Evolutionary conservation across 352 stramenopile species (phyloP), one percentile per base, ranked within the genome.

Genomic region (Blastocystis sp.): DNA sequence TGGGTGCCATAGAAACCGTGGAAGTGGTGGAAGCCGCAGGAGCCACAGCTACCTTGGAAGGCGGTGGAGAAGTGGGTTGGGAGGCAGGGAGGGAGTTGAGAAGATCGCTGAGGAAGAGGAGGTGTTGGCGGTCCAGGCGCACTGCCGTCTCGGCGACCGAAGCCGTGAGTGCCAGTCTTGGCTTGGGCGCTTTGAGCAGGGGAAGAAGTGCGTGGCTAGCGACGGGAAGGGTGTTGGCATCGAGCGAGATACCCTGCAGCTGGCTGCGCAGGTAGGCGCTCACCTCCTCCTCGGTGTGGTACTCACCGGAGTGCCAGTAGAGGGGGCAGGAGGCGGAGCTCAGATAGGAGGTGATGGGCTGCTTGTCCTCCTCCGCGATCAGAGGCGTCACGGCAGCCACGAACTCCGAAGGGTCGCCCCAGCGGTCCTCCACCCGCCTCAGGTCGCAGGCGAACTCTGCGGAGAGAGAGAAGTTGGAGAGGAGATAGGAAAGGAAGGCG

Each of bases 41-140:
- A n/a, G n/a, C n/a, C n/a, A n/a, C n/a, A n/a, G n/a, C n/a, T n/a
- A n/a, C n/a, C 48, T 56, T 14, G 5, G 14, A 56, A 56, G 14
- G 48, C 14, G 48, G 5, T 56, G 5, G 48, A 56, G 48, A 14
- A 7, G 48, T 56, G 1, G 40, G 64, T 41, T 70, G 48, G 60
- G 19, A 45, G 0, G 28, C 17, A 48, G 74, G 53, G 43, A 70
- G 19, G 0, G 56, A 69, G n/a, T 11, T 19, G 34, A 84, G 2
- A 4, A 84, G 2, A 67, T 84, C 74, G 38, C 23, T 56, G 2
- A 84, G 21, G 34, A 59, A 84, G 4, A 69, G 19, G 17, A 84
- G 14, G 52, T 84, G 52, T 17, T 69, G 53, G n/a, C 41, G 7
- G 28, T 84, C 53, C 1, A 84, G 11, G 9, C 17, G 28, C 0